These are phyloP conservation scores for Biscogniauxia marginata DNA, from an alignment of 2,329 filamentous ascomycete genomes.

Conservation along the genomic window DNA sequence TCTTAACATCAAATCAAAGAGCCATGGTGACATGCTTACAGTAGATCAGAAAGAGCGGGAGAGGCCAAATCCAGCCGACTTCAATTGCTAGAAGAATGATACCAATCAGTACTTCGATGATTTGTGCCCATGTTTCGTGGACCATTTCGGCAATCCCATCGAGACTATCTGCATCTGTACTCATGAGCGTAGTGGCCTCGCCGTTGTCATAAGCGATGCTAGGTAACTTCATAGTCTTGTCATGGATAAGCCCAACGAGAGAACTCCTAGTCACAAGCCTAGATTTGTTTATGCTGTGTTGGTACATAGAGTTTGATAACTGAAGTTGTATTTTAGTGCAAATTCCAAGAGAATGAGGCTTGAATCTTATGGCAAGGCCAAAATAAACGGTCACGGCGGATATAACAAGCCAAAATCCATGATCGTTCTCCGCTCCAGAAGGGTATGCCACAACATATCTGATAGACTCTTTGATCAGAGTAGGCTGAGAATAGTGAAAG, in stretches of 20 bases:
- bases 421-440: conserved; percentile 13
- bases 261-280: conserved; percentile 35
- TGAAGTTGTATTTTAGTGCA: conserved; percentile 13
- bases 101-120: conserved; percentile 42
- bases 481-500: conserved; percentile 41
- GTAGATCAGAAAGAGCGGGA: conserved; percentile 41
- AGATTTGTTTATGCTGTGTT: conserved; percentile 32
- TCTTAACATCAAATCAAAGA: not conserved
- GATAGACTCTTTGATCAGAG: conserved; percentile 39
- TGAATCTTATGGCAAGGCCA: conserved; percentile 35
- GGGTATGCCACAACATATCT: conserved; percentile 24
- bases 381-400: conserved; percentile 35
- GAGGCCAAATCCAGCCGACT: conserved; percentile 42
- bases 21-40: conserved; percentile 28
- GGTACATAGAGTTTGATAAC: conserved; percentile 34
- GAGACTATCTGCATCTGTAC: conserved; percentile 39
- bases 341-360: not conserved
- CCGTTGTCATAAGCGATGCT: conserved; percentile 30
- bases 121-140: conserved; percentile 43
- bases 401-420: conserved; percentile 31
- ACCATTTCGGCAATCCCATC: conserved; percentile 35
- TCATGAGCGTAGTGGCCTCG: conserved; percentile 39
- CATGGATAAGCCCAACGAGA: conserved; percentile 37
- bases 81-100: conserved; percentile 37
- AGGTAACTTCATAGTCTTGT: conserved; percentile 28